Evolutionary conservation across 225 moss, liverwort and hornwort species (phyloP).

Genomic region (Polytrichum commune): DNA sequence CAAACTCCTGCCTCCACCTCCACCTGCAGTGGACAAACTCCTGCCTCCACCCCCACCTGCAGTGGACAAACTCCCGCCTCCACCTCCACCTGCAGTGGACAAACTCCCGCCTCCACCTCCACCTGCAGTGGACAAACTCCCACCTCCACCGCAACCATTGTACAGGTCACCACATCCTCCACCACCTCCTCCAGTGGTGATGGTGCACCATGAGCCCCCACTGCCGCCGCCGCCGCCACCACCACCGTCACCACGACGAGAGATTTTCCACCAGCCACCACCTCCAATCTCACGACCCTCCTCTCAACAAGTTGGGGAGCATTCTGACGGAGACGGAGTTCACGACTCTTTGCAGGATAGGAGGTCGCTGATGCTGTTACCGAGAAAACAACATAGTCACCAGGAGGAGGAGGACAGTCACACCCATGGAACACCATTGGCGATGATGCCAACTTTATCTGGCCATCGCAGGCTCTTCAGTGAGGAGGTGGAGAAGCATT

Average conservation of each 20-base stretch:
- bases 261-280: too few species aligned
- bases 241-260: not conserved
- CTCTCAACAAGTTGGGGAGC: too few species aligned
- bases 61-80: not conserved
- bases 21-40: too few species aligned
- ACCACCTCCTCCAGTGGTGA: not conserved
- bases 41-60: not conserved
- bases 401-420: not conserved
- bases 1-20: too few species aligned
- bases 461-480: too few species aligned
- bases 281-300: too few species aligned
- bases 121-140: not conserved
- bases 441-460: not conserved
- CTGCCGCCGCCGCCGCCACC: slow-evolving; percentile 5
- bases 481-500: too few species aligned
- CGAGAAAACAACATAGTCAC: too few species aligned
- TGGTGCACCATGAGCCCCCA: slow-evolving; percentile 1
- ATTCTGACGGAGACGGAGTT: too few species aligned
- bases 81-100: not conserved
- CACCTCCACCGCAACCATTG: not conserved
- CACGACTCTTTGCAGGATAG: too few species aligned
- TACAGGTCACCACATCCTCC: too few species aligned
- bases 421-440: not conserved
- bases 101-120: not conserved
- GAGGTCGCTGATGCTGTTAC: too few species aligned